phyloP scores from a whole-genome alignment of 192 early-diverging fungal genomes.

The Backusella westeae region DNA sequence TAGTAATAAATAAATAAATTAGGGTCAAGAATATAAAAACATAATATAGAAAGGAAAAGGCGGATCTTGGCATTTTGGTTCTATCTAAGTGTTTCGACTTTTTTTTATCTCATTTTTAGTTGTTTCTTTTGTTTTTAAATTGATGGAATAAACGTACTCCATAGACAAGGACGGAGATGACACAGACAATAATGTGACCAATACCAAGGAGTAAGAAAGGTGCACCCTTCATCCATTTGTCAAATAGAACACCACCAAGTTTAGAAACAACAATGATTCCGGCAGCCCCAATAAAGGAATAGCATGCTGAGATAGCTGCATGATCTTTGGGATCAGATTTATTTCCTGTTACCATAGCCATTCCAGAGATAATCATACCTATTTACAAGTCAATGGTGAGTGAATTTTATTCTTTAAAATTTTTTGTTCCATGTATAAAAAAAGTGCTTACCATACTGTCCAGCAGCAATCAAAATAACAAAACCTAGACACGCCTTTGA shows the following conservation, averaged over 20 bases:
- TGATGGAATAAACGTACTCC: not conserved
- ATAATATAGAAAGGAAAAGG: not conserved
- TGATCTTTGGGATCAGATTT: constrained; percentile 47
- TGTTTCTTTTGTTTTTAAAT: not conserved
- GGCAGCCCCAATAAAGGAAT: constrained; percentile 59
- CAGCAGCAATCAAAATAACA: constrained; percentile 47
- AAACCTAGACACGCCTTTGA: constrained; percentile 40
- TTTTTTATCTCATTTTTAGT: not conserved
- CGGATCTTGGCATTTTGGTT: not conserved
- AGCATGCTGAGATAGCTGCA: constrained; percentile 63
- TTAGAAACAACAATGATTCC: constrained; percentile 63
- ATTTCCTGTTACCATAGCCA: constrained; percentile 57
- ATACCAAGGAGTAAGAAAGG: constrained; percentile 49
- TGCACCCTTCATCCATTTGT: constrained; percentile 49
- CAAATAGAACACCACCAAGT: constrained; percentile 60
- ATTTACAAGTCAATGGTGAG: constrained; percentile 26
- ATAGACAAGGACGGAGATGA: constrained; percentile 34
- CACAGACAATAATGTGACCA: constrained; percentile 33
- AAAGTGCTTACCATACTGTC: constrained; percentile 36
- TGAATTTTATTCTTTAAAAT: not conserved
- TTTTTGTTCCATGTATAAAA: not conserved
- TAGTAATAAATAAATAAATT: not conserved
- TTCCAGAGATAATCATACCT: constrained; percentile 65
- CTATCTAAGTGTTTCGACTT: not conserved
- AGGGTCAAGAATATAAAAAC: not conserved